Base-by-base conservation (phyloP, 163 green algal species). In the Scenedesmus sp. region DNA sequence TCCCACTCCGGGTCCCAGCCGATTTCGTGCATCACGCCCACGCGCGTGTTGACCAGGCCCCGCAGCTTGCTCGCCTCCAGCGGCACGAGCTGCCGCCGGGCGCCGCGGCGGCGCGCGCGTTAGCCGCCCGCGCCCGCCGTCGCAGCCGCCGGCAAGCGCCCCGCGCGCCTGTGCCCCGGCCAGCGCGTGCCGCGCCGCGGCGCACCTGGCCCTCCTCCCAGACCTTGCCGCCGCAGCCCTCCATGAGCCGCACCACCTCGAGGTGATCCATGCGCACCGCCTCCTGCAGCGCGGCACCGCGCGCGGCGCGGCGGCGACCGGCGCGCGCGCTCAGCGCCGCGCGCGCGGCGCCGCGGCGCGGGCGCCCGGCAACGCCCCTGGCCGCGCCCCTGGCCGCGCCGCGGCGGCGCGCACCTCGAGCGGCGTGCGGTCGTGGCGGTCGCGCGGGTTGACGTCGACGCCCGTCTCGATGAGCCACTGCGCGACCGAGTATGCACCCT, bases 381-480 rank as follows among this genome's bases (percentile, higher is more conserved):
- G 7, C 39, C 7, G 7, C 6, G 39, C 39, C 7, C 39, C 36
- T 1, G 20, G 36, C 31, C 22, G 1, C 17, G 24, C 54, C 54
- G 39, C 39, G 6, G 39, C 18, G 5, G 10, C n/a, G 56, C 67
- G 53, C 45, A 95, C 90, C 90, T 97, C 92, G n/a, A 96, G 82
- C 2, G 93, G 91, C 2, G 94, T 97, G n/a, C 89, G 84, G 18
- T 92, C 86, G 81, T 96, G 95, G 17, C 93, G 82, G 75, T 97
- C 93, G 0, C 93, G 77, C 7, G 85, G 72, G 62, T 96, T 97
- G 60, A 93, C 71, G 63, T 91, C 80, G 26, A 87, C 89, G 13
- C 83, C 79, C 47, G 92, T 70, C n/a, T 88, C 71, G 0, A 97
- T 64, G 28, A 96, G 87, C 93, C 93, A 97, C 75, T 96, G 88